Base-by-base conservation (phyloP, 1,284 basidiomycete species). In the Quambalaria eucalypti region DNA sequence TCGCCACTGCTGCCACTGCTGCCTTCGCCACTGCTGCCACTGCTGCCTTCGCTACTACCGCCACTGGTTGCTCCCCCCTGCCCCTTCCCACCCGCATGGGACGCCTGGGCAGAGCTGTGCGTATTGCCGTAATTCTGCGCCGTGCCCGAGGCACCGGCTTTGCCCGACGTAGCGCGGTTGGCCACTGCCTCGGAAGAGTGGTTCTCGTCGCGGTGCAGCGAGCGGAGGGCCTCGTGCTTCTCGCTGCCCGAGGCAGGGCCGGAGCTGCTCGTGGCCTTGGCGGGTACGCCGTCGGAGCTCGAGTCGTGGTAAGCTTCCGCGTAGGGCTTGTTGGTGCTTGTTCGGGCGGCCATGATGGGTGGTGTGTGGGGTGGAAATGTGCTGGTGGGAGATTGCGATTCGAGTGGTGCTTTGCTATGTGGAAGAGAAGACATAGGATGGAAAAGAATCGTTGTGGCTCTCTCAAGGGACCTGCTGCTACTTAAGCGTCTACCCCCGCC, bases 311-410 rank as follows among this genome's bases (percentile, higher is more conserved):
- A 46, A 23, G 42, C 42, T 19, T 46, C 42, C 12, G 42, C 42
- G 42, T 46, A 46, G 42, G 21, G 19, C 42, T 46, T 46, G 42
- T 46, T 46, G 42, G 25, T 46, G 19, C 25, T 46, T 26, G 42
- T 19, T 21, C 16, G 42, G 21, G 16, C 42, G 42, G 42, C 21
- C 42, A 46, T 46, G 42, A 23, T 7, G 42, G 21, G 42, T 6
- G 25, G 42, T 46, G 25, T 46, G 25, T 14, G 25, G 5, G 42
- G 21, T 2, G 14, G 42, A 26, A 7, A 12, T 19, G n/a, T 5
- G 36, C 36, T 19, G 7, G 42, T 14, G 25, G 7, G 25, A 25
- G 42, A 4, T 9, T 23, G 36, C 10, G 10, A n/a, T n/a, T n/a
- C n/a, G n/a, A n/a, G n/a, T n/a, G n/a, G n/a, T n/a, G n/a, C n/a